Base-by-base conservation (phyloP, 2,329 filamentous ascomycete genomes). In the Pestalotiopsis sp. region DNA sequence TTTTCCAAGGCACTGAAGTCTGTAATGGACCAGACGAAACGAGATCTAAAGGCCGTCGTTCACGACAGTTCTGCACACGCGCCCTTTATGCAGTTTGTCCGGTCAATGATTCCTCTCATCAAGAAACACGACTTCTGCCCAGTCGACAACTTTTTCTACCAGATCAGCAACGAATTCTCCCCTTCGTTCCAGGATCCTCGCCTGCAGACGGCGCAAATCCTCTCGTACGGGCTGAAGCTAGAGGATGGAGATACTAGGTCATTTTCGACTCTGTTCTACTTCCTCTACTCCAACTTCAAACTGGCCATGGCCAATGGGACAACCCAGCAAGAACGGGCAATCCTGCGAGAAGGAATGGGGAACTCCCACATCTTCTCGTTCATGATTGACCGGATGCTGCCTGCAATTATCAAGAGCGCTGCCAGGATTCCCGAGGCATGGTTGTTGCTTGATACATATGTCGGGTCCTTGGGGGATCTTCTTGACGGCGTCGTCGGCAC, bases 281-380 rank as follows among this genome's bases (percentile, higher is more conserved):
- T 88, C 68, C 79, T 90, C 2, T 85, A 84, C 73, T 86, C 86
- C 72, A 88, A 85, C 75, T 88, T 88, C 75, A 88, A 88, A 73
- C 78, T 85, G 66, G 85, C 86, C 0, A 75, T 90, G 2, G 81
- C 82, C 58, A 85, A 85, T 68, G 80, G 83, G 68, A 82, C 80
- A 64, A 79, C 89, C n/a, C 74, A 74, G 5, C 81, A 84, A 5
- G 85, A 89, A 72, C 76, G 80, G 36, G 72, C 68, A 4, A 83
- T 88, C 64, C 72, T 90, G 23, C 77, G 77, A 45, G 80, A 80
- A 66, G 85, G 85, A n/a, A 84, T 89, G 83, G 78, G 75, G n/a
- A 80, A 85, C 56, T 61, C 70, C 5, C 73, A 80, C 45, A 81
- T 90, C 27, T 73, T 83, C 59, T 75, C 76, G 0, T 90, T 89